A percentile compares a stretch with the other conserved stretches of the same genome.
Evolutionary conservation across 176 grass and related monocot genomes (phyloP).

Genomic region (Oryza brachyantha): DNA sequence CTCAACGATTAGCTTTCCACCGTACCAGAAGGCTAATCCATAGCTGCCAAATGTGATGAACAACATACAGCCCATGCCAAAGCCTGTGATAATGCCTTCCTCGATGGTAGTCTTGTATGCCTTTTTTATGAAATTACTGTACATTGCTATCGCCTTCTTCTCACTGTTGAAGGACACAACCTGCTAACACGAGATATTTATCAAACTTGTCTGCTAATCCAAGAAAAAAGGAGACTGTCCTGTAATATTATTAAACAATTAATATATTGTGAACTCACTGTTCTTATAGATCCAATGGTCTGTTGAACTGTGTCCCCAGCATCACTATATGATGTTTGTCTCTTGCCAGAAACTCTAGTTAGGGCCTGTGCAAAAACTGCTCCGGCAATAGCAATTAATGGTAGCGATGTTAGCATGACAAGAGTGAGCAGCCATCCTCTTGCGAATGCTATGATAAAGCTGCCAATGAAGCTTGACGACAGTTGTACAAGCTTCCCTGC

Average conservation of each 20-base stretch:
- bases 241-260: slow-evolving; percentile 1
- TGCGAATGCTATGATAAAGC: slow-evolving; percentile 70
- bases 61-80: slow-evolving; percentile 59
- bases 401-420: slow-evolving; percentile 69
- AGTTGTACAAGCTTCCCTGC: slow-evolving; percentile 72
- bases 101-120: slow-evolving; percentile 48
- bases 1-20: slow-evolving; percentile 51
- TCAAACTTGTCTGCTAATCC: neutral
- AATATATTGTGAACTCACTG: slow-evolving; percentile 47
- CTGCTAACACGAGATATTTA: slow-evolving; percentile 31
- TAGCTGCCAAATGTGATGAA: slow-evolving; percentile 57
- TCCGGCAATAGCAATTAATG: slow-evolving; percentile 39
- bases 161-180: slow-evolving; percentile 71
- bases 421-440: slow-evolving; percentile 78
- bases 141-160: slow-evolving; percentile 53
- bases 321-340: slow-evolving; percentile 60
- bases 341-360: slow-evolving; percentile 49
- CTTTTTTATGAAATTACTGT: slow-evolving; percentile 52
- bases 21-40: slow-evolving; percentile 72
- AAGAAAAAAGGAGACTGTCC: neutral
- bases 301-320: slow-evolving; percentile 77
- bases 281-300: slow-evolving; percentile 77
- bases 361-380: slow-evolving; percentile 46
- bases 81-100: slow-evolving; percentile 56
- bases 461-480: slow-evolving; percentile 43